These are phyloP conservation scores for Fennellomyces sp. DNA, from an alignment of 371 early-diverging fungal species.

Conservation along the genomic window DNA sequence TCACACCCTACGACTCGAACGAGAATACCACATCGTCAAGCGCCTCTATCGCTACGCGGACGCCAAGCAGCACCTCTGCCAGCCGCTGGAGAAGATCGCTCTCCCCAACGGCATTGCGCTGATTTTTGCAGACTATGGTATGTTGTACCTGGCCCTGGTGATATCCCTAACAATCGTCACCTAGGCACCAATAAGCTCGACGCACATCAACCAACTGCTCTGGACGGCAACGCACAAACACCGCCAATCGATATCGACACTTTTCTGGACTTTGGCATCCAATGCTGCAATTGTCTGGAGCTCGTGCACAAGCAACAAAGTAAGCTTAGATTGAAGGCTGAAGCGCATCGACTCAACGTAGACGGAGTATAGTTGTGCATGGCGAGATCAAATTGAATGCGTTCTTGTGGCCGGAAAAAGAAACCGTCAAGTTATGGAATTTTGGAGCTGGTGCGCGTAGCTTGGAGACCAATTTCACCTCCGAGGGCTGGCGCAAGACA, in stretches of 20 bases:
- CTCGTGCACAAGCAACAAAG: slow-evolving; percentile 46
- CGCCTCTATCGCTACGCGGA: slow-evolving; percentile 35
- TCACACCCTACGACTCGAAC: slow-evolving; percentile 43
- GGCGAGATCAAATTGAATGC: slow-evolving; percentile 49
- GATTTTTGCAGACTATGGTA: slow-evolving; percentile 41
- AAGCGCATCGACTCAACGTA: neutral
- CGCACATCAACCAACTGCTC: slow-evolving; percentile 22
- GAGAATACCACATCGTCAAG: slow-evolving; percentile 50
- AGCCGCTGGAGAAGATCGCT: slow-evolving; percentile 39
- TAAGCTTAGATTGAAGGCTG: slow-evolving; percentile 13
- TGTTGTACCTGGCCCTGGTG: neutral
- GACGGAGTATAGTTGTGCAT: slow-evolving; percentile 33
- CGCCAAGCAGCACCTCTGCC: slow-evolving; percentile 31
- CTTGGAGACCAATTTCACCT: slow-evolving; percentile 42
- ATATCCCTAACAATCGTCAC: neutral
- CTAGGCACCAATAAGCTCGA: slow-evolving; percentile 34
- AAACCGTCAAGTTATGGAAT: slow-evolving; percentile 44
- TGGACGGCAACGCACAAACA: neutral
- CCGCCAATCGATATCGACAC: slow-evolving; percentile 14
- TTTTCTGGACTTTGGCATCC: slow-evolving; percentile 48
- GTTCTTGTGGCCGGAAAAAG: slow-evolving; percentile 41
- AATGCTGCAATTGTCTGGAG: slow-evolving; percentile 51
- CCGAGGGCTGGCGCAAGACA: slow-evolving; percentile 50
- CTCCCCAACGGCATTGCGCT: slow-evolving; percentile 35
- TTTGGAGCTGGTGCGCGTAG: slow-evolving; percentile 47